phyloP scores from a whole-genome alignment of 2,329 filamentous ascomycete genomes.

The Fusarium liriodendri region DNA sequence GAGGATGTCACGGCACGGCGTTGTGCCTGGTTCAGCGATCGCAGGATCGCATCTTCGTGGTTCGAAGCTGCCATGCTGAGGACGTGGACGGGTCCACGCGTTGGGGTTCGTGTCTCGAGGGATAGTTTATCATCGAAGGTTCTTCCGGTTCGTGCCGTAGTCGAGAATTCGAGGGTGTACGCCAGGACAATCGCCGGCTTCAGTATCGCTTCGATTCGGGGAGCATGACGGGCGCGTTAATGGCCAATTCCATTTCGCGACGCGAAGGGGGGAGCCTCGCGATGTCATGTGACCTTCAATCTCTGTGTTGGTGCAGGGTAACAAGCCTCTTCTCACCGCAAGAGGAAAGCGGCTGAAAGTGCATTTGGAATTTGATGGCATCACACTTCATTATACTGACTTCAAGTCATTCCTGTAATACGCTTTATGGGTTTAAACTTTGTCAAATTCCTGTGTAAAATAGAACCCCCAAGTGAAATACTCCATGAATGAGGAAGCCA shows the following conservation, averaged over 20 bases:
- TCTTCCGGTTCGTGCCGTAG: background rate
- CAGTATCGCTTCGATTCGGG: background rate
- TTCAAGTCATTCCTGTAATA: background rate
- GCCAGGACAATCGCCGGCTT: background rate
- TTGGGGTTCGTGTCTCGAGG: slow-evolving; percentile 13
- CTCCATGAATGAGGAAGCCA: background rate
- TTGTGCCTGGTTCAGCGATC: slow-evolving; percentile 66
- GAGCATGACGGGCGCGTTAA: slow-evolving; percentile 8
- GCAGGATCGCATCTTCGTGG: slow-evolving; percentile 53
- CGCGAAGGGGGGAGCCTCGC: slow-evolving; percentile 18
- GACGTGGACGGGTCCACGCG: slow-evolving; percentile 37
- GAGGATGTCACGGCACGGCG: slow-evolving; percentile 65
- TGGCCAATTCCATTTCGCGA: slow-evolving; percentile 8
- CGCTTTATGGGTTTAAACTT: background rate
- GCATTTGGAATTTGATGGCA: background rate
- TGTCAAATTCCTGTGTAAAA: background rate
- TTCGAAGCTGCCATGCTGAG: slow-evolving; percentile 43
- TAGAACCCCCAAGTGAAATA: background rate
- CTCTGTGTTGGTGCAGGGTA: background rate
- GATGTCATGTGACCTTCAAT: slow-evolving; percentile 23
- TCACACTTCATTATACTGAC: background rate
- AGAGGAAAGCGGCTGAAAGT: background rate
- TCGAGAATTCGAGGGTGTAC: background rate
- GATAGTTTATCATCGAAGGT: slow-evolving; percentile 24
- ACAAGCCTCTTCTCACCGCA: background rate